Evolutionary conservation across 2,329 filamentous ascomycete genomes (phyloP).

Genomic region (Xylariaceae sp.): DNA sequence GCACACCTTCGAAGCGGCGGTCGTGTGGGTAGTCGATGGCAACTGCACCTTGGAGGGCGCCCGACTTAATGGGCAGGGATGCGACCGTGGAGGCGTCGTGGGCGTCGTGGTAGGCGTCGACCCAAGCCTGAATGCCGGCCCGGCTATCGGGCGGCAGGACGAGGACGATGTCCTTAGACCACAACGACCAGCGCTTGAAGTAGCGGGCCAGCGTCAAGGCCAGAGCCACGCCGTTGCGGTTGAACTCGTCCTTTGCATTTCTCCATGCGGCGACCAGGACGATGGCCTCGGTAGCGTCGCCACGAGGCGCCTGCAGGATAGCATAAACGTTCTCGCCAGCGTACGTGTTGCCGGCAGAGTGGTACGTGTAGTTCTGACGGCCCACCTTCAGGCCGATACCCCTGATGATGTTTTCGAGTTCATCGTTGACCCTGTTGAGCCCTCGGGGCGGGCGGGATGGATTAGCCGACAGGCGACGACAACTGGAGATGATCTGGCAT

Average conservation of each 20-base stretch:
- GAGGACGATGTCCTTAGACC: conserved; percentile 98
- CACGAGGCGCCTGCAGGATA: conserved; percentile 85
- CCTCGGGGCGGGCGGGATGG: neutral
- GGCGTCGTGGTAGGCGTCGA: conserved; percentile 92
- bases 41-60: conserved; percentile 84
- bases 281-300: conserved; percentile 95
- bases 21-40: conserved; percentile 91
- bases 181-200: conserved; percentile 95
- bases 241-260: conserved; percentile 72
- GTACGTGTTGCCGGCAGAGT: conserved; percentile 66
- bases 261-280: conserved; percentile 86
- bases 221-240: conserved; percentile 81
- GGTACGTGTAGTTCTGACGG: conserved; percentile 82
- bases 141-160: conserved; percentile 83
- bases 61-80: conserved; percentile 81
- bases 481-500: neutral
- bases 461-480: neutral
- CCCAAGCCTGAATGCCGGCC: conserved; percentile 90
- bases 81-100: conserved; percentile 67
- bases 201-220: conserved; percentile 85
- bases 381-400: conserved; percentile 81
- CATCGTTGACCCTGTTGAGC: conserved; percentile 54
- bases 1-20: conserved; percentile 76
- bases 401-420: conserved; percentile 68
- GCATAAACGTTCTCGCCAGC: conserved; percentile 88